These are phyloP conservation scores for Amniculicola lignicola DNA, from an alignment of 495 filamentous ascomycete species.

Conservation along the genomic window DNA sequence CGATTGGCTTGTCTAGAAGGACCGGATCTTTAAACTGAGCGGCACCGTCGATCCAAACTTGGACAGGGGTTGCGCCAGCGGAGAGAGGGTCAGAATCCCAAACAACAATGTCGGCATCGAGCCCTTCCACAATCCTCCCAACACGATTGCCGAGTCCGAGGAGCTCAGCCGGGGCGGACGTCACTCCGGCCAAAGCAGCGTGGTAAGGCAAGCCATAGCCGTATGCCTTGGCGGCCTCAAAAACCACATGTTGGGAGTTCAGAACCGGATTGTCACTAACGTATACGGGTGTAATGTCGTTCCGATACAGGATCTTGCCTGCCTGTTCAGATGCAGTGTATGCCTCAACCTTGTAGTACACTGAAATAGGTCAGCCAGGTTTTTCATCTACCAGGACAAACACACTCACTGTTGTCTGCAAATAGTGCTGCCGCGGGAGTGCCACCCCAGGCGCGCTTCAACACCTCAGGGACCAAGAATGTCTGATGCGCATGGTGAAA, in stretches of 20 bases:
- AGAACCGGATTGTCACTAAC: conserved; percentile 35
- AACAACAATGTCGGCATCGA: conserved; percentile 64
- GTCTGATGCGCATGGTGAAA: conserved; percentile 66
- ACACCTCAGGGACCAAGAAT: conserved; percentile 57
- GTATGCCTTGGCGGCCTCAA: conserved; percentile 60
- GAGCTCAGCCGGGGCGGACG: conserved; percentile 57
- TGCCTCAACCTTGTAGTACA: conserved; percentile 63
- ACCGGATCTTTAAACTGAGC: conserved; percentile 33
- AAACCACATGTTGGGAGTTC: conserved; percentile 47
- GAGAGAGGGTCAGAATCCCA: conserved; percentile 65
- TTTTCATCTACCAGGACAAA: background rate
- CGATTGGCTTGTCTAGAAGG: conserved; percentile 26
- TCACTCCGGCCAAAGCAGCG: conserved; percentile 59
- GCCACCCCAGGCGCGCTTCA: conserved; percentile 43
- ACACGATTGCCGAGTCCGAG: conserved; percentile 58
- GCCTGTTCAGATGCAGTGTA: conserved; percentile 58
- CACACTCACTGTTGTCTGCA: conserved; percentile 50
- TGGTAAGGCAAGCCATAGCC: conserved; percentile 60
- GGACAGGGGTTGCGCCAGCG: conserved; percentile 57
- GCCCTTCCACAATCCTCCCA: conserved; percentile 59
- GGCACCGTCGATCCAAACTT: conserved; percentile 65
- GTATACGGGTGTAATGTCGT: conserved; percentile 53
- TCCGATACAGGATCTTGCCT: conserved; percentile 58
- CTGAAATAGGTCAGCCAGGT: background rate
- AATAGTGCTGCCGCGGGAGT: conserved; percentile 44